Evolutionary conservation across 1,139 yeast genomes (phyloP), one percentile per base, ranked within the genome.

Genomic region (Citeromyces siamensis): DNA sequence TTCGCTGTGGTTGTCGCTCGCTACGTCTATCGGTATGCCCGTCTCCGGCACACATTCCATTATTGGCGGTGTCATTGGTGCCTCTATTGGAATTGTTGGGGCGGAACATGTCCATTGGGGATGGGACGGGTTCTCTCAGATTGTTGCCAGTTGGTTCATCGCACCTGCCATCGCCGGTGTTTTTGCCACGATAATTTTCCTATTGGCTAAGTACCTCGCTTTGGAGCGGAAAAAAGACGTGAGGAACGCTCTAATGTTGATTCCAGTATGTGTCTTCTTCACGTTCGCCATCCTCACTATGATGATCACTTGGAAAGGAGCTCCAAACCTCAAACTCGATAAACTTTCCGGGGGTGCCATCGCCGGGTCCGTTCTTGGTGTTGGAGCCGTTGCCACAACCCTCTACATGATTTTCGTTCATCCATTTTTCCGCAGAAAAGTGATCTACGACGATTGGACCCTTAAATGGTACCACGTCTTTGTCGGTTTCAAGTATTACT

Each of bases 41-140:
- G 86, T 77, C 35, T 79, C 88, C 12, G 77, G 88, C 22, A 80
- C 90, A 17, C 88, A 80, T 50, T 75, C 86, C 9, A 77, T 80
- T 47, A 82, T 80, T 37, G 90, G 88, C 51, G 88, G 77, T 27
- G 68, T 77, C 36, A 76, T 79, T 44, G 90, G 93, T 44, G 68
- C 82, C 13, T 78, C 84, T 41, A 70, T 81, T 50, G 93, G 88
- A 36, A 78, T 88, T 20, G 58, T 50, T 36, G 64, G 65, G 33
- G 75, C 71, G 32, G 50, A 57, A 2, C 62, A 71, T 41, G 68
- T 80, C 41, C 59, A 56, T 41, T 80, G 90, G 93, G 88, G 85
- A 18, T 80, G 90, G 90, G 42, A 46, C 14, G 86, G 86, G 32
- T 79, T 80, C 42, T 54, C 82, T 2, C 80, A 76, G 55, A 79